phyloP scores from a whole-genome alignment of 495 filamentous ascomycete genomes.

The Podospora pseudopauciseta region DNA sequence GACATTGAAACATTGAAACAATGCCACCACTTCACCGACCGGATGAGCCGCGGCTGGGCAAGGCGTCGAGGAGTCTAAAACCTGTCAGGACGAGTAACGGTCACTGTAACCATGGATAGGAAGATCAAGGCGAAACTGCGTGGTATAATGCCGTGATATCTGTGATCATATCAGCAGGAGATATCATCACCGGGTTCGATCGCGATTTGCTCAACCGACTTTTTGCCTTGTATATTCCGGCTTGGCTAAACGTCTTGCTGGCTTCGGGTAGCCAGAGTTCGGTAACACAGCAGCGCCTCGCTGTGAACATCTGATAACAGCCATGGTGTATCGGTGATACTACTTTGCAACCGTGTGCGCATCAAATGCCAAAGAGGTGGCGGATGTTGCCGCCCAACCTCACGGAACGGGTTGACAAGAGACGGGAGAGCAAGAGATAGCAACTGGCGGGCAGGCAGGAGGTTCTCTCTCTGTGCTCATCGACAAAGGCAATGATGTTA shows the following conservation, averaged over 20 bases:
- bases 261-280: background rate
- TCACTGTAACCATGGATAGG: background rate
- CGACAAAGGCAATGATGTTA: background rate
- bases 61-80: background rate
- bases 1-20: background rate
- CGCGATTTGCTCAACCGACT: slow-evolving; percentile 2
- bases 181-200: slow-evolving; percentile 1
- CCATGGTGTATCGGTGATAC: background rate
- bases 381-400: background rate
- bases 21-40: background rate
- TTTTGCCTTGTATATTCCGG: background rate
- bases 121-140: background rate
- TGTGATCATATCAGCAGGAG: background rate
- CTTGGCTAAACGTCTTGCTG: background rate
- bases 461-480: background rate
- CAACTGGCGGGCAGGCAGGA: too few species aligned
- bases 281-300: background rate
- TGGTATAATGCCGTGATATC: background rate
- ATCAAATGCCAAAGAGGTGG: background rate
- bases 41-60: background rate
- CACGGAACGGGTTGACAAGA: background rate
- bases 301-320: background rate
- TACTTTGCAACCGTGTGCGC: background rate
- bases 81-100: background rate
- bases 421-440: background rate